These are phyloP conservation scores for Huiozyma naganishii DNA, from an alignment of 805 yeast species.

Conservation along the genomic window DNA sequence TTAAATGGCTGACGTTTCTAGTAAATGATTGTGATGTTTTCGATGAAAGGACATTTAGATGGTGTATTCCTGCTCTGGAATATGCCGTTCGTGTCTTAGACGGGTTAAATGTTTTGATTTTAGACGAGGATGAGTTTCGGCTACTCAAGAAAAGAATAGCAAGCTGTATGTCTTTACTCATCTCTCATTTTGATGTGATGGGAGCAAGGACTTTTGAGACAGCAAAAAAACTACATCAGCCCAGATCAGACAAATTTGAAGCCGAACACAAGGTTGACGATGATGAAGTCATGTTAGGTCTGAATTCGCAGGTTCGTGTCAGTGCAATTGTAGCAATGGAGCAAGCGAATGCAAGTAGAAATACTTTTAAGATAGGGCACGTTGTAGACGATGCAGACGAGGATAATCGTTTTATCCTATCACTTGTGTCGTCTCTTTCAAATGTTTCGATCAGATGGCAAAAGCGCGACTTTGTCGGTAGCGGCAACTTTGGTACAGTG, in stretches of 20 bases:
- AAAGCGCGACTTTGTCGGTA: slow-evolving; percentile 86
- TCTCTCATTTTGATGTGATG: slow-evolving; percentile 96
- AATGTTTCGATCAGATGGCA: slow-evolving; percentile 95
- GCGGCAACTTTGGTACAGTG: slow-evolving; percentile 93
- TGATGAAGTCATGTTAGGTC: slow-evolving; percentile 42
- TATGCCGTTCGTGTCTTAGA: slow-evolving; percentile 91
- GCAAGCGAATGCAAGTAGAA: slow-evolving; percentile 29
- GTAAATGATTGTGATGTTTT: slow-evolving; percentile 93
- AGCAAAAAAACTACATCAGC: slow-evolving; percentile 31
- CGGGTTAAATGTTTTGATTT: slow-evolving; percentile 76
- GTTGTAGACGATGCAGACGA: slow-evolving; percentile 81
- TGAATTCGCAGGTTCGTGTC: slow-evolving; percentile 60
- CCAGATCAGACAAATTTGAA: slow-evolving; percentile 20
- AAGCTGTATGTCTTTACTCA: slow-evolving; percentile 84
- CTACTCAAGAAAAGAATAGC: slow-evolving; percentile 73
- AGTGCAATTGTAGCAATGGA: slow-evolving; percentile 57
- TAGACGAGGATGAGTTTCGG: slow-evolving; percentile 67
- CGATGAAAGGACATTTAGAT: slow-evolving; percentile 80
- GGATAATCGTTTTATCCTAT: slow-evolving; percentile 77
- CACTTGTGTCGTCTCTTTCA: slow-evolving; percentile 80
- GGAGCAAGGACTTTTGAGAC: slow-evolving; percentile 78
- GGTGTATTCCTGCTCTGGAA: slow-evolving; percentile 94
- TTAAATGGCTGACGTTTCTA: slow-evolving; percentile 87
- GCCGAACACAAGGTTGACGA: slow-evolving; percentile 33
- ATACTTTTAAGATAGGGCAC: slow-evolving; percentile 57